Percentiles rank a stretch among this genome's conserved stretches.
Evolutionary conservation across 2,329 filamentous ascomycete species (phyloP).

Genomic region (Fusarium buharicum): DNA sequence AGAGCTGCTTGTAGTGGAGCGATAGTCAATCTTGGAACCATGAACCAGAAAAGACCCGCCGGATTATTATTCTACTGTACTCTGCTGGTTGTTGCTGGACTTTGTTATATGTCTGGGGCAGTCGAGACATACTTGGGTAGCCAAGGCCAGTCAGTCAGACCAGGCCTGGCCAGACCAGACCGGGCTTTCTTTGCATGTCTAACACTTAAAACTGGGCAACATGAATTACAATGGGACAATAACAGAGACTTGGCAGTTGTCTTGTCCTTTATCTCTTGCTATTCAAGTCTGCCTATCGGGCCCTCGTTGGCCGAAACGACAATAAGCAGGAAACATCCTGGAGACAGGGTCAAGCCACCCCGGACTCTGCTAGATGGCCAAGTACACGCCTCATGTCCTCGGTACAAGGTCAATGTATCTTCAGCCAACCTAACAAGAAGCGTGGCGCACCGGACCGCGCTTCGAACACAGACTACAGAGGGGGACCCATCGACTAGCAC

Average conservation of each 20-base stretch:
- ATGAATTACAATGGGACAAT: background rate
- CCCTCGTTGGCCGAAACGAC: slow-evolving; percentile 35
- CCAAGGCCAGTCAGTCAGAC: slow-evolving; percentile 11
- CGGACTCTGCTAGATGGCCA: slow-evolving; percentile 13
- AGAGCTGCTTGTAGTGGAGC: slow-evolving; percentile 32
- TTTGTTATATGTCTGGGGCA: background rate
- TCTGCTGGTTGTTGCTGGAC: background rate
- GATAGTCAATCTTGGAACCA: slow-evolving; percentile 26
- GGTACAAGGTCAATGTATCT: slow-evolving; percentile 31
- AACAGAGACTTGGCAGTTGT: background rate
- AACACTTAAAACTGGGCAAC: slow-evolving; percentile 10
- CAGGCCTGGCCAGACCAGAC: background rate
- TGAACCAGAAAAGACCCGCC: slow-evolving; percentile 28
- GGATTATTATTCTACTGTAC: slow-evolving; percentile 1
- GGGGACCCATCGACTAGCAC: slow-evolving; percentile 24
- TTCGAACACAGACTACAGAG: slow-evolving; percentile 11
- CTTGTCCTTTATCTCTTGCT: background rate
- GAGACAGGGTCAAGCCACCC: slow-evolving; percentile 39
- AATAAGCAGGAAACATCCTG: slow-evolving; percentile 12
- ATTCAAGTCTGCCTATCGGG: background rate
- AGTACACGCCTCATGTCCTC: slow-evolving; percentile 27
- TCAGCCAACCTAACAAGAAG: slow-evolving; percentile 15
- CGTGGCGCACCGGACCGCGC: slow-evolving; percentile 40
- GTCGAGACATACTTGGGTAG: too few species aligned
- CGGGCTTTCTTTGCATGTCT: slow-evolving; percentile 1